Percentiles rank a stretch among this genome's conserved stretches.
Evolutionary conservation across 2,329 filamentous ascomycete species (phyloP).

Genomic region (Nigrospora oryzae): DNA sequence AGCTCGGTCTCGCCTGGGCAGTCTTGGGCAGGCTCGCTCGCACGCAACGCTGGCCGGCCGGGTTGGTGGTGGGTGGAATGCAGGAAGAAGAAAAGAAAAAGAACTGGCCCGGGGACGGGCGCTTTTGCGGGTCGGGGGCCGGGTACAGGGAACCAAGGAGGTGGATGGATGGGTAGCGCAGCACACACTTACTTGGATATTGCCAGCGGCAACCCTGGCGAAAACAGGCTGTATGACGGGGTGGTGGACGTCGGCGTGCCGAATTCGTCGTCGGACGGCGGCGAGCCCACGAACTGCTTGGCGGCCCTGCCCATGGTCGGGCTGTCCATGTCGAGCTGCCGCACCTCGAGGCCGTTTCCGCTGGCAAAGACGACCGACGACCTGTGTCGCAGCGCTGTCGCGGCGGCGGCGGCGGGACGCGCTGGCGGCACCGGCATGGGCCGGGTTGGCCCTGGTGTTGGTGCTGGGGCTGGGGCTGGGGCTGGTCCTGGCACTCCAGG

Average conservation of each 20-base stretch:
- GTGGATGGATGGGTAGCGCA: not conserved
- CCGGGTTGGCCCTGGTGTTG: too few relatives aligned
- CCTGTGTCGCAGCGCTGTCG: too few relatives aligned
- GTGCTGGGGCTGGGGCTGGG: too few relatives aligned
- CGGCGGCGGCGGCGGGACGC: too few relatives aligned
- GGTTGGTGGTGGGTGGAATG: not conserved
- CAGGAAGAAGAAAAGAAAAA: not conserved
- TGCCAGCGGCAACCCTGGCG: not conserved
- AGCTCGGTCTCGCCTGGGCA: too few relatives aligned
- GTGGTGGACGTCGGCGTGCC: not conserved
- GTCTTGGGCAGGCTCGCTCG: too few relatives aligned
- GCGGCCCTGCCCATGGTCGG: slow-evolving; percentile 1
- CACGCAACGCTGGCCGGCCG: too few relatives aligned
- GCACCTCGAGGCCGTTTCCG: too few relatives aligned
- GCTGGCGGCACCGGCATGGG: too few relatives aligned
- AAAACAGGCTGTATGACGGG: not conserved
- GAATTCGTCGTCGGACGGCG: not conserved
- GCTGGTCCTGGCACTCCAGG: not conserved
- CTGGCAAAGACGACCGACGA: too few relatives aligned
- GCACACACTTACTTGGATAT: not conserved
- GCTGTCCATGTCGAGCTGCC: not conserved
- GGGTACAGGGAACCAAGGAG: not conserved
- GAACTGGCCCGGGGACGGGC: not conserved
- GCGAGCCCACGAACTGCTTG: not conserved
- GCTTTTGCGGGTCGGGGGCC: slow-evolving; percentile 1